Conservation (phyloP, 805 yeast genomes). For the Candida bentonensis region DNA sequence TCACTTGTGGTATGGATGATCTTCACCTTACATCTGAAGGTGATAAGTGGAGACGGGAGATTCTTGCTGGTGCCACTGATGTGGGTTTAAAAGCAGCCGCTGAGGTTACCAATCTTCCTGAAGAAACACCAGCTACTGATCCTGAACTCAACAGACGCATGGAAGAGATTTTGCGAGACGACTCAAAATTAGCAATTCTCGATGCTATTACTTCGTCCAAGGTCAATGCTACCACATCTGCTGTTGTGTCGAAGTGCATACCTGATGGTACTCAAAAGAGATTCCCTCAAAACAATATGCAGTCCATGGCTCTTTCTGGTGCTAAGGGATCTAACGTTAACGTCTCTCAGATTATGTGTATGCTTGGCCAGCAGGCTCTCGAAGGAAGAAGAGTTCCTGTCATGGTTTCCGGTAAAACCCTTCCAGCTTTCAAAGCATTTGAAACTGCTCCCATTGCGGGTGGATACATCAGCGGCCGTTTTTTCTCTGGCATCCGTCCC, state of each 20-base stretch:
- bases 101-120: conserved; percentile 78
- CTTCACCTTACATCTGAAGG: conserved; percentile 85
- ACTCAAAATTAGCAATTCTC: conserved; percentile 75
- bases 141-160: conserved; percentile 73
- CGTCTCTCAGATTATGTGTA: conserved; percentile 98
- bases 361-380: conserved; percentile 95
- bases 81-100: conserved; percentile 87
- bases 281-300: conserved; percentile 95
- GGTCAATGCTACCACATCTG: conserved; percentile 85
- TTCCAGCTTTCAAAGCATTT: conserved; percentile 91
- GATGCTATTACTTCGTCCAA: conserved; percentile 93
- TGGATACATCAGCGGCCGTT: conserved; percentile 93
- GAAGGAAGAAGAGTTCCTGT: conserved; percentile 99
- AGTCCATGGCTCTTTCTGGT: conserved; percentile 97
- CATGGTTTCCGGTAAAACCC: conserved; percentile 95
- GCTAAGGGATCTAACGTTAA: conserved; percentile 98
- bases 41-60: conserved; percentile 74
- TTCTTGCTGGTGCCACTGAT: conserved; percentile 61
- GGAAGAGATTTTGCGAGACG: conserved; percentile 92
- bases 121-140: conserved; percentile 34
- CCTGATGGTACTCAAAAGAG: conserved; percentile 93
- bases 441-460: conserved; percentile 98
- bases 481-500: conserved; percentile 94
- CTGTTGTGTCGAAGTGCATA: conserved; percentile 85
- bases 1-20: conserved; percentile 99